Evolutionary conservation across 192 early-diverging fungal genomes (phyloP), one percentile per base, ranked within the genome.

Genomic region (Linderina pennispora): DNA sequence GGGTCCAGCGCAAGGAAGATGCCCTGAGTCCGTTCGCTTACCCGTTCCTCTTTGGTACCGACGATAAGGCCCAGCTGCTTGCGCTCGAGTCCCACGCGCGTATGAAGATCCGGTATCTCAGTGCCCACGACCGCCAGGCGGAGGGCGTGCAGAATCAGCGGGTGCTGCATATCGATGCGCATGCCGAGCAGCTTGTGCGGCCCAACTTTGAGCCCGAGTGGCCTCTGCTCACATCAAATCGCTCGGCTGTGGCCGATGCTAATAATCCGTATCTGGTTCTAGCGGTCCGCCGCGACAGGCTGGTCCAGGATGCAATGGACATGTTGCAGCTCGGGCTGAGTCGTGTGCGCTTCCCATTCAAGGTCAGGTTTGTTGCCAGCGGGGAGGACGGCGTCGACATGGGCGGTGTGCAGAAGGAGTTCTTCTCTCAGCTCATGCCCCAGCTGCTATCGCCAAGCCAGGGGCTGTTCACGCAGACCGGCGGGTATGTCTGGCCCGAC

Each of bases 361-460:
- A 65, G 50, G 84, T 93, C 19, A 77, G 80, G 35, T 97, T 94
- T 69, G 79, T 91, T 0, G 84, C 82, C 15, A 84, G 87, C 31
- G 91, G 91, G 18, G 94, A 97, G 50, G 87, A 92, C 58, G 94
- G 91, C 7, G 82, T 89, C 76, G 94, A 97, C 50, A 88, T 91
- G 76, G 94, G 94, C 45, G 94, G 94, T 22, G 91, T 97, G 14
- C 92, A 93, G 32, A 97, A 97, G 65, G 94, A 97, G 65, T 90
- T 91, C 61, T 92, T 94, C 55, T 84, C 89, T 34, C 76, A 84
- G 16, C 45, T 97, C 32, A 57, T 94, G 23, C 75, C 77, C 16
- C 62, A 80, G 50, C 73, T 95, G 23, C 58, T 97, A 55, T 73
- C 84, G 37, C 80, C 85, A 0, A 59, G 75, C n/a, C 75, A 79